Conservation (phyloP, 2,329 filamentous ascomycete species). For the Teratosphaeriaceae sp. region DNA sequence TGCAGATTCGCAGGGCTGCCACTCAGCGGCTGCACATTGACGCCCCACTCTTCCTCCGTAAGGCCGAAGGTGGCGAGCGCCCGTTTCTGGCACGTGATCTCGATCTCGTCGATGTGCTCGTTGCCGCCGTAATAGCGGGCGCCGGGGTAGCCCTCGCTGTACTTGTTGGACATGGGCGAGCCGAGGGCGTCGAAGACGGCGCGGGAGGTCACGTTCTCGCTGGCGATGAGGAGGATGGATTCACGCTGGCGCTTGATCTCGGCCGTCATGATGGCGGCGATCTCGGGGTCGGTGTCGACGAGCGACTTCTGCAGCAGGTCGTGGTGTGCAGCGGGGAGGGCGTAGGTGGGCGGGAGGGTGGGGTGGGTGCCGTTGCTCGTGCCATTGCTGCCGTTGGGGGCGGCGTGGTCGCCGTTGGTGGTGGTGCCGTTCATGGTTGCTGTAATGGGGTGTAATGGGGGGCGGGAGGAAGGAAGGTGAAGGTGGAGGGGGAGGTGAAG, state of each 20-base stretch:
- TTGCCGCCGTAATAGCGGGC: constrained; percentile 99
- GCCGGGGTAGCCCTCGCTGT: constrained; percentile 97
- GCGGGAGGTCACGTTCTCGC: constrained; percentile 97
- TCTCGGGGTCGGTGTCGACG: constrained; percentile 84
- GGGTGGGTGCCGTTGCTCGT: too few species aligned
- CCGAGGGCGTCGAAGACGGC: constrained; percentile 97
- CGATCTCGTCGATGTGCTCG: constrained; percentile 95
- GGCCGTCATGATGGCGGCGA: constrained; percentile 92
- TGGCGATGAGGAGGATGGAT: constrained; percentile 97
- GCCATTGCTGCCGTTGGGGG: constrained; percentile 17
- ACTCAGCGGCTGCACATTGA: constrained; percentile 94
- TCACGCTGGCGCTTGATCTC: constrained; percentile 96
- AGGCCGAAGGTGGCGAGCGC: constrained; percentile 87
- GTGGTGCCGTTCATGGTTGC: constrained; percentile 5
- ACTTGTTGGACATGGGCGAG: constrained; percentile 91
- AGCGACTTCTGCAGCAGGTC: constrained; percentile 93
- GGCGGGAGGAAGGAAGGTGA: neutral
- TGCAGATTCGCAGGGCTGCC: constrained; percentile 69
- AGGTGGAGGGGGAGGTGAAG: too few species aligned
- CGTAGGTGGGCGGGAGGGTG: constrained; percentile 47
- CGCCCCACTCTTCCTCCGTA: constrained; percentile 86
- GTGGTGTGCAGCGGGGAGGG: constrained; percentile 59
- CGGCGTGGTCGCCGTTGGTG: constrained; percentile 9
- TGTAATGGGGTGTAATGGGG: neutral
- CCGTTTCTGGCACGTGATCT: constrained; percentile 89